These are phyloP conservation scores for Hevea brasiliensis DNA, from an alignment of 345 rosid species.

Conservation along the genomic window DNA sequence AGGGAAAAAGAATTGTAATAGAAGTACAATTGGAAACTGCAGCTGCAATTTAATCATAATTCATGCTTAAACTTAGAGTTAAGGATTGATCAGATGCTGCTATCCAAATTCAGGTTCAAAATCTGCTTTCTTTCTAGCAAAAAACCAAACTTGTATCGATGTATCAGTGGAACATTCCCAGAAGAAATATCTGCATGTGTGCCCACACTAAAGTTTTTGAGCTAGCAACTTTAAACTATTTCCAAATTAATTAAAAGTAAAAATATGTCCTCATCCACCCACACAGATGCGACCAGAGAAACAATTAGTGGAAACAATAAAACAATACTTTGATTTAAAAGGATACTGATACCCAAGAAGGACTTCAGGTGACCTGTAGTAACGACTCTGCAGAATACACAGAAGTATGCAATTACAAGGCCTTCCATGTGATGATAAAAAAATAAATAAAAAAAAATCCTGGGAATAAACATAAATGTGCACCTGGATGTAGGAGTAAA, in stretches of 20 bases:
- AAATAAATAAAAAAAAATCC: background rate
- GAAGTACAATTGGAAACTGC: too few relatives aligned
- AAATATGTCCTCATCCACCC: background rate
- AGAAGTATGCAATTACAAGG: conserved; percentile 21
- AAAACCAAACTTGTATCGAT: too few relatives aligned
- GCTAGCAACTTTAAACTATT: background rate
- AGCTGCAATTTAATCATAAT: too few relatives aligned
- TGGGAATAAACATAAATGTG: conserved; percentile 10
- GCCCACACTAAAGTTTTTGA: too few relatives aligned
- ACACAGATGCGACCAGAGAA: conserved; percentile 2
- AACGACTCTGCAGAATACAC: conserved; percentile 85
- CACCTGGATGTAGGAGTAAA: conserved; percentile 99
- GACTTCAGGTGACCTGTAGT: conserved; percentile 98
- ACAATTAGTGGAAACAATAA: background rate
- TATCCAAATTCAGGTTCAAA: too few relatives aligned
- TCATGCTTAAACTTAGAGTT: too few relatives aligned
- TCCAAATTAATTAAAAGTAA: background rate
- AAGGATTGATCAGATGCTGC: too few relatives aligned
- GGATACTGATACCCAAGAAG: conserved; percentile 99
- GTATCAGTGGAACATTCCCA: too few relatives aligned
- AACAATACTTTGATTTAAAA: conserved; percentile 25
- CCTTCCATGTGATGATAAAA: conserved; percentile 6
- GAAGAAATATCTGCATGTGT: too few relatives aligned
- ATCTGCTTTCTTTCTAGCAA: too few relatives aligned
- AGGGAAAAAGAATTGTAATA: too few relatives aligned